Evolutionary conservation across 2,329 filamentous ascomycete species (phyloP).

Genomic region (Cercospora sp.): DNA sequence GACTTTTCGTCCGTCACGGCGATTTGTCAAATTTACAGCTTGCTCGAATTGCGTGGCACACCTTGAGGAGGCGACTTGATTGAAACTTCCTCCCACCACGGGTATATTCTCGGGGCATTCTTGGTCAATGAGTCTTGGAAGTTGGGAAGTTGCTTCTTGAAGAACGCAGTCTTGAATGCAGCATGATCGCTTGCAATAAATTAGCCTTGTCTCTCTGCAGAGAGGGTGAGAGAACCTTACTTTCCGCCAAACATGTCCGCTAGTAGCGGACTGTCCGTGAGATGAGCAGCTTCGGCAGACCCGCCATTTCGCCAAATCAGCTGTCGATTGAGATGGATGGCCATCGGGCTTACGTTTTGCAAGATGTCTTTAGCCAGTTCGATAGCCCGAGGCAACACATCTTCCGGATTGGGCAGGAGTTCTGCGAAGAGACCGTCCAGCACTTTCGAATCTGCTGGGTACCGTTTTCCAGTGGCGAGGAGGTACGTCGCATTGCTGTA

Average conservation of each 20-base stretch:
- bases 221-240: background rate
- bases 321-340: background rate
- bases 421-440: background rate
- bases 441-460: background rate
- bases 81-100: background rate
- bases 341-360: background rate
- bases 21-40: background rate
- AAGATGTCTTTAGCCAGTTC: background rate
- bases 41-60: background rate
- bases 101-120: background rate
- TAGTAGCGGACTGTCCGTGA: background rate
- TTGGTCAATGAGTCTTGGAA: background rate
- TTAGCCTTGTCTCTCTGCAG: background rate
- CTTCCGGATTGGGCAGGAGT: background rate
- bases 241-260: background rate
- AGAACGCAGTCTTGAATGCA: background rate
- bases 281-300: background rate
- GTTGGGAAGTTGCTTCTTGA: background rate
- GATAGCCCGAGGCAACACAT: background rate
- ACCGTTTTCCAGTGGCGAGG: background rate
- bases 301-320: background rate
- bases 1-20: too few relatives aligned
- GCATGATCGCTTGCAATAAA: background rate
- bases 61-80: background rate
- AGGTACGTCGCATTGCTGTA: background rate